Conservation (phyloP, 441 rosid genomes). For the Populus hybrid region DNA sequence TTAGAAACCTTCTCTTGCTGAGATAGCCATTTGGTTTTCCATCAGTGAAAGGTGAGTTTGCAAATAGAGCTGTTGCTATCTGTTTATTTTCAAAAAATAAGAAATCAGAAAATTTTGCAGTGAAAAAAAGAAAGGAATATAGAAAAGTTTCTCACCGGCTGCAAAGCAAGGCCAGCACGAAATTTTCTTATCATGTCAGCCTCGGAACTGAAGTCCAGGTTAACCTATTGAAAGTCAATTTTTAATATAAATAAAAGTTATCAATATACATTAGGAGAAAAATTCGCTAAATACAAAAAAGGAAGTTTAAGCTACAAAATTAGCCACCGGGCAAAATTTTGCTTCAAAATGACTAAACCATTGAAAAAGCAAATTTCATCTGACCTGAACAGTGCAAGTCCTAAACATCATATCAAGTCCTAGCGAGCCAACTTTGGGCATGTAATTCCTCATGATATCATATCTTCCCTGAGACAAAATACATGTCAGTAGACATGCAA, state of each 20-base stretch:
- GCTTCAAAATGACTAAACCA: constrained; percentile 12
- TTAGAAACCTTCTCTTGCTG: constrained; percentile 89
- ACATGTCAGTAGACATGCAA: constrained; percentile 25
- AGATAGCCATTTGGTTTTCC: constrained; percentile 98
- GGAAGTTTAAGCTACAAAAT: constrained; percentile 7
- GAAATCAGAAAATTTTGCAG: constrained; percentile 18
- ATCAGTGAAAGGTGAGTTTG: constrained; percentile 95
- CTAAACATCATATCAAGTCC: constrained; percentile 99
- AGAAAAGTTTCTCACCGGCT: constrained; percentile 65
- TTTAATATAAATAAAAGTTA: background rate
- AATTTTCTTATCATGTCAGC: constrained; percentile 97
- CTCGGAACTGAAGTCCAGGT: constrained; percentile 94
- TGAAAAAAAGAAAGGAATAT: constrained; percentile 9
- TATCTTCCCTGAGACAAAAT: constrained; percentile 82
- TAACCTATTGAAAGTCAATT: constrained; percentile 53
- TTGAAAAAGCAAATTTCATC: constrained; percentile 23
- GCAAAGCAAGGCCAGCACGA: constrained; percentile 93
- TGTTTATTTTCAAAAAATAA: constrained; percentile 42
- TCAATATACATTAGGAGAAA: background rate
- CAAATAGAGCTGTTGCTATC: constrained; percentile 98
- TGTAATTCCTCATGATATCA: constrained; percentile 93
- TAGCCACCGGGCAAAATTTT: background rate
- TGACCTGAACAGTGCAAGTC: constrained; percentile 98
- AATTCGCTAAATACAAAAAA: constrained; percentile 8
- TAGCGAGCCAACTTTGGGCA: constrained; percentile 94